phyloP scores from a whole-genome alignment of 345 rosid species.

The Moricandia moricandioides region DNA sequence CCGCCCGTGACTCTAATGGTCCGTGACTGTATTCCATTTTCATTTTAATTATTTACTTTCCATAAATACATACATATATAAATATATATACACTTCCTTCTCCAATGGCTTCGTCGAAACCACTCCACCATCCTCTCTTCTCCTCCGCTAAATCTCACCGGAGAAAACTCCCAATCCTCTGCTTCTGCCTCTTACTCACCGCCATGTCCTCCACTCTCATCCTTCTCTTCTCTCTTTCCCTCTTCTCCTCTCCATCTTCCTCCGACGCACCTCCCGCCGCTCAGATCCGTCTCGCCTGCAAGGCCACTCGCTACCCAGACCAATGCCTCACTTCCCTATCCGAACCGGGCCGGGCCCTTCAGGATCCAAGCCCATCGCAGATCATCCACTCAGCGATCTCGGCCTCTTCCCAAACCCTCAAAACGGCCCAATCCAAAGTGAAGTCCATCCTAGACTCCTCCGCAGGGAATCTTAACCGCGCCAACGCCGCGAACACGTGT shows the following conservation, averaged over 20 bases:
- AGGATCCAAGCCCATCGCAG: conserved; percentile 49
- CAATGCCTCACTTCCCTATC: conserved; percentile 46
- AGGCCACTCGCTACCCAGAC: conserved; percentile 62
- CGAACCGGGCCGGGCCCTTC: conserved; percentile 36
- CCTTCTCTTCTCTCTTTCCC: conserved; percentile 31
- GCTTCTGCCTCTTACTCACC: conserved; percentile 5
- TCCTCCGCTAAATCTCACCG: conserved; percentile 30
- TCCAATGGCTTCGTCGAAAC: conserved; percentile 35
- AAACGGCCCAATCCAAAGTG: conserved; percentile 52
- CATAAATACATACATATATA: not conserved
- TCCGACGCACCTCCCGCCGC: conserved; percentile 16
- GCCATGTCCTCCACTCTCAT: conserved; percentile 41
- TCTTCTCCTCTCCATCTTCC: conserved; percentile 33
- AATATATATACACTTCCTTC: conserved; percentile 1
- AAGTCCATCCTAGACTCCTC: conserved; percentile 56
- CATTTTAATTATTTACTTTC: not conserved
- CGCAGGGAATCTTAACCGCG: conserved; percentile 52
- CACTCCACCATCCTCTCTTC: conserved; percentile 18
- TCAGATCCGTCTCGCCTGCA: conserved; percentile 56
- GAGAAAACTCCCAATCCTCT: conserved; percentile 17
- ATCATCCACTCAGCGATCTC: conserved; percentile 66
- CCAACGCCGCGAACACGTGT: conserved; percentile 61
- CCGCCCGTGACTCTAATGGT: conserved; percentile 41
- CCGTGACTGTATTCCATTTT: conserved; percentile 31
- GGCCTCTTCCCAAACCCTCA: conserved; percentile 54